Base-by-base conservation (phyloP, 768 basidiomycete genomes). In the Holtermanniella nyarrowii region DNA sequence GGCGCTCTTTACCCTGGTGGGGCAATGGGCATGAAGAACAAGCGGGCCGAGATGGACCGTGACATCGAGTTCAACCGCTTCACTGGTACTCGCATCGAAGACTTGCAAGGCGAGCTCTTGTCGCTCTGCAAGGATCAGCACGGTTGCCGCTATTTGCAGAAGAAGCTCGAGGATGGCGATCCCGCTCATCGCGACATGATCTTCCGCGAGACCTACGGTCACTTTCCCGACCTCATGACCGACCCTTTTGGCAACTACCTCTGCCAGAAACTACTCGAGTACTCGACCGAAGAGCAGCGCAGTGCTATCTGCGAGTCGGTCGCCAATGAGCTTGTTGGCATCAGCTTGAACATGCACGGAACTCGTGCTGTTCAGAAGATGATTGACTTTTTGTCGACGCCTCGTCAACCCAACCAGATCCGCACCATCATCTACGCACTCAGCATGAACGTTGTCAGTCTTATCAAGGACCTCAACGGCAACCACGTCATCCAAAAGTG, bases 161-260 rank as follows among this genome's bases (percentile, higher is more conserved):
- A 97, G 81, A 96, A 97, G 74, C 78, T 99, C 22, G 95, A 99
- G 70, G 95, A 99, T 67, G 88, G 87, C 50, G 81, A 85, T 53
- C 79, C 93, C 3, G 91, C 93, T 70, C 91, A 99, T 73, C 82
- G 95, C 48, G 95, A 99, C 66, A 91, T 97, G 86, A 99, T 99
- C 70, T 99, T 96, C 79, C 81, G 86, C 54, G 95, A 99, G 76
- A 96, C 93, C 1, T 97, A 93, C 64, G 83, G 85, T 43, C 91
- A 97, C 66, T 96, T 97, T 65, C 86, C 93, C 44, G 95, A 97
- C 61, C 78, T 99, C 55, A 99, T 99, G 95, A 97, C 89, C 26
- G 91, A 97, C 77, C 93, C 95, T 1, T 97, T 99, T 73, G 95
- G 95, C 52, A 99, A 99, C 74, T 99, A 99, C 70, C 79, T 99